Base-by-base conservation (phyloP, 257 asterid genomes). In the Nicotiana sylvestris region DNA sequence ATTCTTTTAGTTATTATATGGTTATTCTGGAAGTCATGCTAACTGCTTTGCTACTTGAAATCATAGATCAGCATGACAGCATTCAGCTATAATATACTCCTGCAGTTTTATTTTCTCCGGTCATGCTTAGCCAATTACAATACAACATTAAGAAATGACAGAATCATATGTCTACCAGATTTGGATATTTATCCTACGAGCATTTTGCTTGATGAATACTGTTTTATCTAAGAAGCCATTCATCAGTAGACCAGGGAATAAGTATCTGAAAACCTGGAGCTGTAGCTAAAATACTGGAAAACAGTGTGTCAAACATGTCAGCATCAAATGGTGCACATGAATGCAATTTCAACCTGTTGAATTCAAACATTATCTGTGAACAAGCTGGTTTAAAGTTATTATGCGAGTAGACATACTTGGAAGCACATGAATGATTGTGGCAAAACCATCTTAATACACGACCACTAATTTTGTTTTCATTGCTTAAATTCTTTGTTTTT, bases 231-330 rank as follows among this genome's bases (percentile, higher is more conserved):
- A 70, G 78, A 21, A 21, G 11, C 60, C 60, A 43, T 70, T 43
- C 78, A 70, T 70, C 78, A 70, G 60, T 43, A 39, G 78, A 43
- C 58, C 13, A 43, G 60, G 78, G 60, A 70, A 43, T 69, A 33
- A 67, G 9, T 35, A 35, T 67, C 29, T 67, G 76, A 67, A 66
- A 66, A 33, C 49, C 77, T 69, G 56, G 58, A 70, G 58, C 21
- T 69, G 77, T 69, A 21, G 33, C 58, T 43, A 43, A 70, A 43
- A 70, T 43, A 43, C 6, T 70, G 60, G 78, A 70, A 70, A 70
- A 43, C 78, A n/a, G 6, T 21, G 29, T 37, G 15, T 32, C 76
- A 66, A 66, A 66, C 76, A 37, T 68, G 58, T 21, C 78, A 70
- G 78, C 37, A 11, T 70, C 35, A 43, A 43, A 70, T 43, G 21